A percentile compares a stretch with the other conserved stretches of the same genome.
Conservation (phyloP, 2,329 filamentous ascomycete species). For the Paracamarosporium sp. region DNA sequence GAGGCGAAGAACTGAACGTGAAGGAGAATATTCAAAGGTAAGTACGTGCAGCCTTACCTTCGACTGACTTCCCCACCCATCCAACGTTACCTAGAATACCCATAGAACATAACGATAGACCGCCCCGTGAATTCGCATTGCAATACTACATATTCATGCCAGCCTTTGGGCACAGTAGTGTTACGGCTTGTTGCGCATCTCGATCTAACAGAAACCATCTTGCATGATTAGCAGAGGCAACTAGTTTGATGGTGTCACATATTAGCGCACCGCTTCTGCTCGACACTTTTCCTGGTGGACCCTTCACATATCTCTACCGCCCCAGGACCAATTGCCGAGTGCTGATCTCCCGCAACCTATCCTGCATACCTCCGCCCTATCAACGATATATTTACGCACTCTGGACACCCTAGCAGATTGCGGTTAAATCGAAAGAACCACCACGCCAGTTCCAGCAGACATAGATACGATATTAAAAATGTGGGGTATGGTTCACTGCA, state of each 20-base stretch:
- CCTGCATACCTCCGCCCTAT: background rate
- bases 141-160: background rate
- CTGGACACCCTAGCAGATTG: background rate
- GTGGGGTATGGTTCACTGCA: background rate
- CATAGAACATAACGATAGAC: background rate
- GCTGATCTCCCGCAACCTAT: background rate
- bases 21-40: constrained; percentile 16
- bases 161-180: background rate
- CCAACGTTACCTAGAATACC: background rate
- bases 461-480: background rate
- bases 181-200: background rate
- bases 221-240: background rate
- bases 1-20: constrained; percentile 56
- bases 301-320: background rate
- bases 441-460: background rate
- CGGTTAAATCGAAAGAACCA: background rate
- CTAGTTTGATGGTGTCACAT: too few relatives aligned
- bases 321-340: background rate
- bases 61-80: background rate
- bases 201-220: too few relatives aligned
- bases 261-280: too few relatives aligned
- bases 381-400: background rate
- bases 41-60: background rate
- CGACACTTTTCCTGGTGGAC: background rate
- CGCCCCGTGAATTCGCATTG: background rate